These are phyloP conservation scores for Luzula sylvatica DNA, from an alignment of 176 grass and related monocot species.

Conservation along the genomic window DNA sequence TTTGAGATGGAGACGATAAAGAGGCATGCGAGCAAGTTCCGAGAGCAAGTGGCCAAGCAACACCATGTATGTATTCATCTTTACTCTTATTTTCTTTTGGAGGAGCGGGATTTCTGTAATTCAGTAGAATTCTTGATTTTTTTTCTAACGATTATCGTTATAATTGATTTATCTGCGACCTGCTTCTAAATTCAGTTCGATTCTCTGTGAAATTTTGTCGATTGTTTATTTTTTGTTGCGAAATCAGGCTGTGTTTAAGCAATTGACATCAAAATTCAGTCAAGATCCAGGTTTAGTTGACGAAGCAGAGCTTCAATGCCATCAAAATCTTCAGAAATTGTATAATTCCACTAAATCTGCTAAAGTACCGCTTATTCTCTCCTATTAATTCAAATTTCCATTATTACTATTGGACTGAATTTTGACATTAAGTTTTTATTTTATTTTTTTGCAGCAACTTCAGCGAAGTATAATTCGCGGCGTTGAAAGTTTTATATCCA, in stretches of 20 bases:
- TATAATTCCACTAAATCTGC: conserved; percentile 72
- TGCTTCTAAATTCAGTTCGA: background rate
- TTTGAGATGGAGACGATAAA: conserved; percentile 74
- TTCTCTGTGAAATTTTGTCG: background rate
- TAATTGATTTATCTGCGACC: background rate
- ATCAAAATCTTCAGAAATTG: conserved; percentile 76
- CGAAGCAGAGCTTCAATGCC: conserved; percentile 86
- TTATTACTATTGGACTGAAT: background rate
- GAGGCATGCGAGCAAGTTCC: conserved; percentile 75
- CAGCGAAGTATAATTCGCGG: conserved; percentile 73
- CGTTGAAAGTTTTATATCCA: conserved; percentile 62
- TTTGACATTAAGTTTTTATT: conserved; percentile 7
- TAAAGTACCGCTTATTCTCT: conserved; percentile 44
- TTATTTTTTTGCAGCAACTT: conserved; percentile 50
- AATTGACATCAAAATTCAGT: conserved; percentile 49
- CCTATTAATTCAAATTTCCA: background rate
- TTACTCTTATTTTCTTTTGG: background rate
- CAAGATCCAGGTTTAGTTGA: conserved; percentile 78
- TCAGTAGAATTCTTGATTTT: background rate
- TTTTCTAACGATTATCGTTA: background rate
- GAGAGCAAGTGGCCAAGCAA: conserved; percentile 89
- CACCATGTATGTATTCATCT: conserved; percentile 47
- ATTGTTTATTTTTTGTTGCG: conserved; percentile 5
- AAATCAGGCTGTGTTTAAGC: conserved; percentile 68
- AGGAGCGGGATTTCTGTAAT: background rate